Conservation (phyloP, 2,329 filamentous ascomycete genomes). For the Orbilia blumenaviensis region DNA sequence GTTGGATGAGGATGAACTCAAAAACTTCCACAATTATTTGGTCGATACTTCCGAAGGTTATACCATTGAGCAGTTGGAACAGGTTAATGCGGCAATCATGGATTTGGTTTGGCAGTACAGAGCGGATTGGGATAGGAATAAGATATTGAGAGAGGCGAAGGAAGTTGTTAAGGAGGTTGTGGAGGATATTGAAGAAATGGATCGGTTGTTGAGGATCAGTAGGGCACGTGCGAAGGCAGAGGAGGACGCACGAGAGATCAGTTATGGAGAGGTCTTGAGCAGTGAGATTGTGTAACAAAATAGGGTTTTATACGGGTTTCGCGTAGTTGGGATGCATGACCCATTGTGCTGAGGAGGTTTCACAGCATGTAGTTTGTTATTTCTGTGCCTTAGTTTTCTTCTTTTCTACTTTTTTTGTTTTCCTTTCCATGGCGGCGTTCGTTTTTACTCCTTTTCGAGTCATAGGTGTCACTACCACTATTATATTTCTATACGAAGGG, state of each 20-base stretch:
- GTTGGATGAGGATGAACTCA: slow-evolving; percentile 66
- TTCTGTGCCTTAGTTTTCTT: too few species aligned
- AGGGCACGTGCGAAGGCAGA: slow-evolving; percentile 15
- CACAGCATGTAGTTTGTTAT: too few species aligned
- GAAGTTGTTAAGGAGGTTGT: slow-evolving; percentile 80
- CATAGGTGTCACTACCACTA: too few species aligned
- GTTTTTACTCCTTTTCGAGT: neutral
- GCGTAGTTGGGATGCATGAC: too few species aligned
- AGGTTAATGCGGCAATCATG: slow-evolving; percentile 91
- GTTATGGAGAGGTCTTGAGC: slow-evolving; percentile 49
- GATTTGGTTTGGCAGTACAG: slow-evolving; percentile 83
- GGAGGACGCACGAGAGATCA: slow-evolving; percentile 26
- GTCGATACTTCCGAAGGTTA: slow-evolving; percentile 76
- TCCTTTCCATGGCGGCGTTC: neutral
- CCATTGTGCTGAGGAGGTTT: too few species aligned
- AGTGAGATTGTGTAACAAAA: slow-evolving; percentile 28
- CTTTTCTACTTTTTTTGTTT: neutral
- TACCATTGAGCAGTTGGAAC: slow-evolving; percentile 92
- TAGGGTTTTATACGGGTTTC: too few species aligned
- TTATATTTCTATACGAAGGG: neutral
- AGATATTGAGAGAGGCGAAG: slow-evolving; percentile 72
- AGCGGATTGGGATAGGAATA: slow-evolving; percentile 82
- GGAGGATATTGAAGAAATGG: slow-evolving; percentile 71
- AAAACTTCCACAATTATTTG: slow-evolving; percentile 70
- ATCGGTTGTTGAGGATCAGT: slow-evolving; percentile 60